Evolutionary conservation across 176 grass and related monocot genomes (phyloP).

Genomic region (Tillandsia fasciculata): DNA sequence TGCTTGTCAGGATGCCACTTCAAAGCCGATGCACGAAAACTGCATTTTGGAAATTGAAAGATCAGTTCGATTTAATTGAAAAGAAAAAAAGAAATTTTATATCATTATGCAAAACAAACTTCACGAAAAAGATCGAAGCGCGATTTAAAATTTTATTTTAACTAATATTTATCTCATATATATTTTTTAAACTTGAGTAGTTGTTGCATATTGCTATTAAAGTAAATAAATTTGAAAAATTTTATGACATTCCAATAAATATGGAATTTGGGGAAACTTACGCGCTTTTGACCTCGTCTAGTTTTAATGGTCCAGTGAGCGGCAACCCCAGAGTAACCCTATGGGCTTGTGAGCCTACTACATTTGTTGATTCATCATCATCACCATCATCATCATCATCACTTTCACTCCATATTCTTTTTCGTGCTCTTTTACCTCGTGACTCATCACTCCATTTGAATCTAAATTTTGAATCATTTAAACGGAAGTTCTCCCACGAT

Average conservation of each 20-base stretch:
- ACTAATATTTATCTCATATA: no score
- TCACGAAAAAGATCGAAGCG: background rate
- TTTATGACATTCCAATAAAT: no score
- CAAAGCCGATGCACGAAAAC: slow-evolving; percentile 60
- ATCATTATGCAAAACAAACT: slow-evolving; percentile 1
- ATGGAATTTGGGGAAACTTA: slow-evolving; percentile 21
- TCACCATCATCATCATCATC: slow-evolving; percentile 38
- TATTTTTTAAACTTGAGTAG: background rate
- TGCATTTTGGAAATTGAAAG: slow-evolving; percentile 7
- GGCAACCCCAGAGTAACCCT: slow-evolving; percentile 54
- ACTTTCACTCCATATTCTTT: slow-evolving; percentile 28
- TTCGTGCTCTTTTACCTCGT: slow-evolving; percentile 20
- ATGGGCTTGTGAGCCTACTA: slow-evolving; percentile 53
- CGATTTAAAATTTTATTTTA: background rate
- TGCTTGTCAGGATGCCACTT: slow-evolving; percentile 97
- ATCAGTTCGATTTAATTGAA: background rate
- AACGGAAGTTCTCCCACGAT: slow-evolving; percentile 58
- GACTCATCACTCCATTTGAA: slow-evolving; percentile 41
- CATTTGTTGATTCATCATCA: slow-evolving; percentile 36
- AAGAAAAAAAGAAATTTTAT: background rate
- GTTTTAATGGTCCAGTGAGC: slow-evolving; percentile 40
- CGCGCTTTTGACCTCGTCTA: slow-evolving; percentile 85
- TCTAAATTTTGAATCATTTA: slow-evolving; percentile 23
- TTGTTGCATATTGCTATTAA: no score
- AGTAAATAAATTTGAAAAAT: no score